A percentile compares a stretch with the other conserved stretches of the same genome.
These are phyloP conservation scores for Gamarada debralockiae DNA, from an alignment of 495 filamentous ascomycete genomes.

Conservation along the genomic window DNA sequence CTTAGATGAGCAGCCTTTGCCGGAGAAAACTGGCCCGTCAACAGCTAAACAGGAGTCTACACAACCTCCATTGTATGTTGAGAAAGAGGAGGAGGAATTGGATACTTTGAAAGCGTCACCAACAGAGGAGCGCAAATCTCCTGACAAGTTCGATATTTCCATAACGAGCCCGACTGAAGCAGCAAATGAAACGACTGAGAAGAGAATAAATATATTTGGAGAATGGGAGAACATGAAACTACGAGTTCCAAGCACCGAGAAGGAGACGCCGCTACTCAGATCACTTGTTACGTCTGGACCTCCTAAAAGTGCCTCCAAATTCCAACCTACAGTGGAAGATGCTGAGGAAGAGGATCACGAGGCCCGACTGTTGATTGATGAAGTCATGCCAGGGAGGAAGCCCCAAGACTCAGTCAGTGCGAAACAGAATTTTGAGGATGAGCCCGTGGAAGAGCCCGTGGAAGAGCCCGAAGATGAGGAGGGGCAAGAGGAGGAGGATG, in stretches of 20 bases:
- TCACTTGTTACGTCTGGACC: too few species aligned
- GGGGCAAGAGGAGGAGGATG: not conserved
- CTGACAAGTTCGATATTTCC: not conserved
- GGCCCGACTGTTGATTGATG: not conserved
- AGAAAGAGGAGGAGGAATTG: not conserved
- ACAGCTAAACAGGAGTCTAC: slow-evolving; percentile 71
- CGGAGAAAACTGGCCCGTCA: slow-evolving; percentile 42
- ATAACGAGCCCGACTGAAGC: not conserved
- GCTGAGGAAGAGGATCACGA: not conserved
- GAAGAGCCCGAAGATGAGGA: not conserved
- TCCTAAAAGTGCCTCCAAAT: not conserved
- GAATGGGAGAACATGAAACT: too few species aligned
- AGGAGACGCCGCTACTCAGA: too few species aligned
- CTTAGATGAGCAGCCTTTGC: not conserved
- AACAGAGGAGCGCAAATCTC: not conserved
- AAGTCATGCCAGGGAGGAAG: not conserved
- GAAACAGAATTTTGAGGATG: not conserved
- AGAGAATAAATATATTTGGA: too few species aligned
- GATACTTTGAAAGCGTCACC: not conserved
- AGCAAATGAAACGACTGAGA: too few species aligned
- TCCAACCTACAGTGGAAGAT: not conserved
- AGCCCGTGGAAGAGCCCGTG: not conserved
- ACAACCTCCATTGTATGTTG: not conserved
- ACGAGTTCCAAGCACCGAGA: too few species aligned
- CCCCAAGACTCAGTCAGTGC: not conserved